Conservation (phyloP, 2,329 filamentous ascomycete species). For the Falciphora oryzae region DNA sequence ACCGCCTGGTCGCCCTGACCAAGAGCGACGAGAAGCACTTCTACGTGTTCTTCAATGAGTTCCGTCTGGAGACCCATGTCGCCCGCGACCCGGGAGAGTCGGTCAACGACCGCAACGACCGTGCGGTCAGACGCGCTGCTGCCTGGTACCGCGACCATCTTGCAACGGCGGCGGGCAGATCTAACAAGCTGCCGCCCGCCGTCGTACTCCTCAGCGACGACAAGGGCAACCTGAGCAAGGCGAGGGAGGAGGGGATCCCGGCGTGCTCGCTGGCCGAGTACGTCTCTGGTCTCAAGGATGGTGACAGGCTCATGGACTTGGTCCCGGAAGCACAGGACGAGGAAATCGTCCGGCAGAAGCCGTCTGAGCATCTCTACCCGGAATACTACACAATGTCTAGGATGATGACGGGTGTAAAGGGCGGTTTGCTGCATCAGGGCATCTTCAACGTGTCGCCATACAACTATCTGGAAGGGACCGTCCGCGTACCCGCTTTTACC, state of each 20-base stretch:
- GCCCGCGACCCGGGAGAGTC: conserved; percentile 59
- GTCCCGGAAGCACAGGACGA: conserved; percentile 73
- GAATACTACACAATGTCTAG: conserved; percentile 87
- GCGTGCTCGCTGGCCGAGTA: conserved; percentile 69
- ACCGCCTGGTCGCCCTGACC: conserved; percentile 81
- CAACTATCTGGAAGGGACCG: conserved; percentile 93
- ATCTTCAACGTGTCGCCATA: conserved; percentile 95
- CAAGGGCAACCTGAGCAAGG: conserved; percentile 77
- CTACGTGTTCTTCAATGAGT: conserved; percentile 99
- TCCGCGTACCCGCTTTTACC: conserved; percentile 84
- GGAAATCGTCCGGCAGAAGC: conserved; percentile 57
- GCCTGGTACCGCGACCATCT: conserved; percentile 89
- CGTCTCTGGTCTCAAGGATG: conserved; percentile 76
- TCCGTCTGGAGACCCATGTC: conserved; percentile 86
- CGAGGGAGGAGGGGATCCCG: conserved; percentile 66
- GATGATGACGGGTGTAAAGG: conserved; percentile 90
- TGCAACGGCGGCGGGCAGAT: neutral
- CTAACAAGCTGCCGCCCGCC: conserved; percentile 47
- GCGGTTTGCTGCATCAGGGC: conserved; percentile 85
- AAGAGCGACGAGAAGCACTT: conserved; percentile 97
- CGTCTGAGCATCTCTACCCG: conserved; percentile 69
- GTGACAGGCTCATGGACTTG: conserved; percentile 86
- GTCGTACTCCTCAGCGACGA: conserved; percentile 95
- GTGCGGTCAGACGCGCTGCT: conserved; percentile 78
- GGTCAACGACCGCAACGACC: conserved; percentile 95